phyloP scores from a whole-genome alignment of 2,329 filamentous ascomycete species.

The Ceratocystis albifundus region DNA sequence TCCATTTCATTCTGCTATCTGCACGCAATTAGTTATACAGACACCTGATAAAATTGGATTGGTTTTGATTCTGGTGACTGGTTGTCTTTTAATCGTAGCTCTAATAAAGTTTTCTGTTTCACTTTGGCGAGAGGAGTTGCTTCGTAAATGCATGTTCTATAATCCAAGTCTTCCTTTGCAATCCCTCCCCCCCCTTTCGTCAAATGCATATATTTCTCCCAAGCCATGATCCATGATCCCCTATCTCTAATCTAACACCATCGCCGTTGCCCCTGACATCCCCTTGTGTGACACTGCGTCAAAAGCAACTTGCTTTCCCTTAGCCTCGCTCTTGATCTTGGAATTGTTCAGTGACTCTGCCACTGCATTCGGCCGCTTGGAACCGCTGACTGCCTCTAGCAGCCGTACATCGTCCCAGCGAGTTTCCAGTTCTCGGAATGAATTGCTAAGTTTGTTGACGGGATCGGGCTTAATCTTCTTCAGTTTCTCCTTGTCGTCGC shows the following conservation, averaged over 20 bases:
- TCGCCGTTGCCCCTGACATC: slow-evolving; percentile 2
- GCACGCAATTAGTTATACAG: background rate
- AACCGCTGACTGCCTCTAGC: slow-evolving; percentile 21
- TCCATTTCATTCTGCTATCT: background rate
- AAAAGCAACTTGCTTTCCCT: slow-evolving; percentile 17
- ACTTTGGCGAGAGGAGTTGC: background rate
- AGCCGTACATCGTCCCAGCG: slow-evolving; percentile 21
- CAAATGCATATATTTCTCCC: background rate
- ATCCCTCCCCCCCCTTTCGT: background rate
- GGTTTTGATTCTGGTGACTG: background rate
- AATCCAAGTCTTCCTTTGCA: background rate
- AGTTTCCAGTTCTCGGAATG: slow-evolving; percentile 17
- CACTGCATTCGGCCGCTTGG: slow-evolving; percentile 18
- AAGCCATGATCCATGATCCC: background rate
- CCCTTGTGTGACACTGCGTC: background rate
- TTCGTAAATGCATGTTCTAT: slow-evolving; percentile 2
- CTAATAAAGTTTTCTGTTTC: background rate
- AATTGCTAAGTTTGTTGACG: slow-evolving; percentile 18
- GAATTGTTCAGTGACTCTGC: slow-evolving; percentile 5
- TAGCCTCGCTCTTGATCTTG: slow-evolving; percentile 13
- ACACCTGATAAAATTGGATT: background rate
- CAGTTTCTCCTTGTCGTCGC: slow-evolving; percentile 17
- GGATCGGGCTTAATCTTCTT: slow-evolving; percentile 23
- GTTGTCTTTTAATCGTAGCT: background rate
- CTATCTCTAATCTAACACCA: slow-evolving; percentile 18